Base-by-base conservation (phyloP, 495 filamentous ascomycete species). In the Annulohypoxylon nitens region DNA sequence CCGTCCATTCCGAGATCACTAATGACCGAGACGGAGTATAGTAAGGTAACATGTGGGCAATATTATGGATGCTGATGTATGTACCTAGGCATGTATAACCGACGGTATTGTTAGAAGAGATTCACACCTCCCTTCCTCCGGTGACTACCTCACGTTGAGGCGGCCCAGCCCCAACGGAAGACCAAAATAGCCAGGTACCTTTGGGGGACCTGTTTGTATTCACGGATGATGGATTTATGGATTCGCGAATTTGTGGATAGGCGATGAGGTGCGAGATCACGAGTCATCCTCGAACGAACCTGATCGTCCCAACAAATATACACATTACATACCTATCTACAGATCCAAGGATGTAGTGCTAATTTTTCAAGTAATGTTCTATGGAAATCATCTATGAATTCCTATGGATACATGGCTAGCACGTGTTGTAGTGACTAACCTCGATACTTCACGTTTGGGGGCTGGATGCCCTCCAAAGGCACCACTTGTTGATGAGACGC, bases 1-100 rank as follows among this genome's bases (percentile, higher is more conserved):
- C 63, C 51, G 64, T 51, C 59, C 9, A 25, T 67, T 37, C 70
- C 51, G 41, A 14, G 41, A 67, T 60, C 33, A 9, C 45, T 48
- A 16, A 33, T 16, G 4, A 20, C 33, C 7, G 5, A 36, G 16
- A 51, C 41, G 37, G 26, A 57, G 34, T 72, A 72, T 71, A 75
- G 74, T 75, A 78, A 74, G 51, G 37, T 39, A 34, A 23, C 16
- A 47, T 6, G 20, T 51, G 25, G 18, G 23, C 43, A 55, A 41
- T 41, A 33, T 54, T 54, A 30, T 6, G 3, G 5, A 30, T 3
- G 30, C 5, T 30, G 5, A 30, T 3, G 30, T 30, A 30, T 30
- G 30, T 6, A 20, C 36, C 14, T 60, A 43, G 1, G 36, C 10
- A 36, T 51, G 34, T 43, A 62, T 69, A 59, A 64, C 53, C 11